Evolutionary conservation across 108 stramenopile species (phyloP).

Genomic region (Aureococcus anophagefferens): DNA sequence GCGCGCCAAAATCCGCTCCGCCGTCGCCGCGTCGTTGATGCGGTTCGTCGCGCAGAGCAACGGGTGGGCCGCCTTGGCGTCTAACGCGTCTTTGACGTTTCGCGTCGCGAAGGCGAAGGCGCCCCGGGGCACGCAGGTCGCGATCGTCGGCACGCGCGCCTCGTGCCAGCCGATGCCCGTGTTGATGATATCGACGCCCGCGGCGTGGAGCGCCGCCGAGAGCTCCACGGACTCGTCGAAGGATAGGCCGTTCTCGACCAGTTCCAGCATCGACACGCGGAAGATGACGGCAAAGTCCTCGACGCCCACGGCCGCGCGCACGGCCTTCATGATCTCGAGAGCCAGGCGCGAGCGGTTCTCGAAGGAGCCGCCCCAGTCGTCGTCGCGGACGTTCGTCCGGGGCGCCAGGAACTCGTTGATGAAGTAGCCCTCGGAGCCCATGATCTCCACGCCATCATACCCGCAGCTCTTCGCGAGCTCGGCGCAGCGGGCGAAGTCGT

Average conservation of each 20-base stretch:
- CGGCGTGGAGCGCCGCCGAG: conserved; percentile 68
- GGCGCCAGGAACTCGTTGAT: conserved; percentile 86
- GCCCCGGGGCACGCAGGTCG: conserved; percentile 87
- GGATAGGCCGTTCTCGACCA: conserved; percentile 78
- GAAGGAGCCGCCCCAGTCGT: conserved; percentile 84
- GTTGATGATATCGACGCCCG: conserved; percentile 90
- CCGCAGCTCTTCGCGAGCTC: conserved; percentile 76
- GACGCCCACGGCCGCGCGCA: conserved; percentile 62
- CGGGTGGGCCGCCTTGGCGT: conserved; percentile 35
- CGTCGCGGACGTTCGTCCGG: conserved; percentile 74
- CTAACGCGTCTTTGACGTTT: conserved; percentile 54
- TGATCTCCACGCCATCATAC: conserved; percentile 97
- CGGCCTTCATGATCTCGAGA: conserved; percentile 72
- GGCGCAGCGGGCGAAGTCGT: conserved; percentile 78
- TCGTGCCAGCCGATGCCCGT: conserved; percentile 99
- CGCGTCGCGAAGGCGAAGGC: conserved; percentile 84
- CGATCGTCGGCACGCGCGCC: conserved; percentile 93
- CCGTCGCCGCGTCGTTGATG: conserved; percentile 82
- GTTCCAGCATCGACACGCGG: conserved; percentile 85
- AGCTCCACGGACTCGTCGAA: conserved; percentile 83
- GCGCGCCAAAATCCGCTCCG: conserved; percentile 58
- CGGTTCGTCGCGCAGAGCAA: conserved; percentile 92
- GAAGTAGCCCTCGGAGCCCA: conserved; percentile 94
- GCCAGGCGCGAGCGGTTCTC: conserved; percentile 80
- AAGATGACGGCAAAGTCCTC: conserved; percentile 91